These are phyloP conservation scores for Microdochium bolleyi DNA, from an alignment of 2,329 filamentous ascomycete genomes.

Conservation along the genomic window DNA sequence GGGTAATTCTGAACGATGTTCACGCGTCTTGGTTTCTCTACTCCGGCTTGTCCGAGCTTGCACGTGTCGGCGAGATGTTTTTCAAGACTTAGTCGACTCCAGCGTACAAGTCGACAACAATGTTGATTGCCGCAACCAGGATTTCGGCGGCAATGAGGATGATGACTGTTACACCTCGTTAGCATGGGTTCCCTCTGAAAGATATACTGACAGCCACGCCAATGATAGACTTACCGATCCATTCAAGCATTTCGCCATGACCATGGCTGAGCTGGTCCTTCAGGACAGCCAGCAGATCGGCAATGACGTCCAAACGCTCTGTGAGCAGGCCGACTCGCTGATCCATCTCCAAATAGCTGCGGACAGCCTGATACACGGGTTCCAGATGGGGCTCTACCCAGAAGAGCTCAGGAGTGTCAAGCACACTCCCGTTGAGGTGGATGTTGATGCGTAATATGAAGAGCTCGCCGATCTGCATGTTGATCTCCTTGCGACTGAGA, in stretches of 20 bases:
- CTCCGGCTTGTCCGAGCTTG: no score
- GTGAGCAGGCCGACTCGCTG: constrained; percentile 85
- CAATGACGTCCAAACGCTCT: constrained; percentile 86
- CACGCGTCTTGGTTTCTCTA: no score
- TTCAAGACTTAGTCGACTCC: constrained; percentile 17
- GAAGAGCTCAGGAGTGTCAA: constrained; percentile 95
- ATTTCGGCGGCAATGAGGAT: constrained; percentile 94
- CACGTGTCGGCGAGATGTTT: no score
- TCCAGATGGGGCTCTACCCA: constrained; percentile 97
- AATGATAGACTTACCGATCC: constrained; percentile 75
- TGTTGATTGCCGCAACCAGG: constrained; percentile 85
- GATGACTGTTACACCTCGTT: constrained; percentile 56
- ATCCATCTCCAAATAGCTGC: constrained; percentile 97
- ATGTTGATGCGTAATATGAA: constrained; percentile 98
- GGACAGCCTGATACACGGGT: constrained; percentile 89
- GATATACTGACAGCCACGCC: background rate
- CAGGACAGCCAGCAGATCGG: constrained; percentile 82
- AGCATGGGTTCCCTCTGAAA: constrained; percentile 6
- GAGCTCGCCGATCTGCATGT: constrained; percentile 98
- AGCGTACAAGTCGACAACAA: constrained; percentile 87
- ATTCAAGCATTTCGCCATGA: constrained; percentile 82
- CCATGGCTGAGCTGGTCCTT: constrained; percentile 95
- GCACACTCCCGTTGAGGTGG: constrained; percentile 90
- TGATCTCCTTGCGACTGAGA: constrained; percentile 82
- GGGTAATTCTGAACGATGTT: no score